Evolutionary conservation across 2,329 filamentous ascomycete genomes (phyloP).

Genomic region (Juglanconis oblonga): DNA sequence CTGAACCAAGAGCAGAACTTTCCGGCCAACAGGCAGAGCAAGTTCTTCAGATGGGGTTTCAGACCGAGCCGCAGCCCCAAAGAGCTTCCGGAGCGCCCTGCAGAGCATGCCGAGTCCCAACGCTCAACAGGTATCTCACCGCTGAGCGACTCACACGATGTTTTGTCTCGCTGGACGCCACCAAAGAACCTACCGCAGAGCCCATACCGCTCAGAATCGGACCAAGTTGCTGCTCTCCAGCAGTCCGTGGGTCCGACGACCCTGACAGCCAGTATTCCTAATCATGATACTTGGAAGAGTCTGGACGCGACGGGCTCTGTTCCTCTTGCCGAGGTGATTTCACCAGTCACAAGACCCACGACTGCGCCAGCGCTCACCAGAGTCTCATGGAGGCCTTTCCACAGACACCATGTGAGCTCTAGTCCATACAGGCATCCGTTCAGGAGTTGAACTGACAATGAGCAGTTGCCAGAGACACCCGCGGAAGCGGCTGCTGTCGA

Average conservation of each 20-base stretch:
- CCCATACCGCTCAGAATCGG: slow-evolving; percentile 45
- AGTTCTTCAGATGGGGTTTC: slow-evolving; percentile 25
- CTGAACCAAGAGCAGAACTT: slow-evolving; percentile 24
- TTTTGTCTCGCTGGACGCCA: neutral
- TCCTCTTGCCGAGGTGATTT: neutral
- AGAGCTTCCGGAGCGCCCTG: neutral
- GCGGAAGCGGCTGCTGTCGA: neutral
- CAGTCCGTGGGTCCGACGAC: slow-evolving; percentile 22
- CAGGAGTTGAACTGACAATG: neutral
- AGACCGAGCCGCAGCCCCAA: neutral
- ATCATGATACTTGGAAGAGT: neutral
- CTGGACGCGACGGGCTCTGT: neutral
- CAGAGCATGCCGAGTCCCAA: slow-evolving; percentile 10
- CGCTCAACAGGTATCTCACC: slow-evolving; percentile 18
- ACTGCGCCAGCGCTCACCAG: neutral
- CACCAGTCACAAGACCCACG: neutral
- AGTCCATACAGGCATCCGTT: neutral
- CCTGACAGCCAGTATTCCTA: neutral
- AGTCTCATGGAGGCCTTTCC: slow-evolving; percentile 3
- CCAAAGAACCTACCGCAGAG: slow-evolving; percentile 28
- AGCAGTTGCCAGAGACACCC: neutral
- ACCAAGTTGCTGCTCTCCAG: slow-evolving; percentile 47
- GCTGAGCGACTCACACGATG: slow-evolving; percentile 1
- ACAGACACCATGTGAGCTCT: slow-evolving; percentile 1
- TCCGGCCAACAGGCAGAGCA: slow-evolving; percentile 30